Conservation (phyloP, 345 rosid species). For the Leavenworthia alabamica region DNA sequence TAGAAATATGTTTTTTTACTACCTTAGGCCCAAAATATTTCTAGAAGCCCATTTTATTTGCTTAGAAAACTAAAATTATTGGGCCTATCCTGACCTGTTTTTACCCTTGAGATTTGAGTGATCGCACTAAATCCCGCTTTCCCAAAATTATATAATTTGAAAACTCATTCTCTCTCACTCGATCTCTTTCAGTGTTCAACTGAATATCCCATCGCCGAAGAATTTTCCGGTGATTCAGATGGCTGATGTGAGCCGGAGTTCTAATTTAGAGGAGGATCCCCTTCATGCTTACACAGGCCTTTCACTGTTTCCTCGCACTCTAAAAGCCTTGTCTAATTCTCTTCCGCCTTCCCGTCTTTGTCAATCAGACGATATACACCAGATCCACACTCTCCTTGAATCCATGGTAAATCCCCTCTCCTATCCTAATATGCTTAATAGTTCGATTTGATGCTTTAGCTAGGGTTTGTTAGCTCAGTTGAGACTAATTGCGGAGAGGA, state of each 20-base stretch:
- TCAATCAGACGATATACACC: slow-evolving; percentile 39
- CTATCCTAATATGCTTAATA: not conserved
- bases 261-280: slow-evolving; percentile 39
- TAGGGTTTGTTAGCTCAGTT: slow-evolving; percentile 1
- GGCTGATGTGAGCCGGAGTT: slow-evolving; percentile 3
- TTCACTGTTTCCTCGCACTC: slow-evolving; percentile 57
- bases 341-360: slow-evolving; percentile 30
- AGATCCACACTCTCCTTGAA: slow-evolving; percentile 47
- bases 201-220: not conserved
- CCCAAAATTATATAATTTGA: slow-evolving; percentile 3
- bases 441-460: slow-evolving; percentile 4
- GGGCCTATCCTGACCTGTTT: no score
- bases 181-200: not conserved
- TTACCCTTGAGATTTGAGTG: not conserved
- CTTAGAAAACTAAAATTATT: no score
- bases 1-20: no score
- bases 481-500: not conserved
- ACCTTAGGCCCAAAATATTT: no score
- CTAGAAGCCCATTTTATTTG: no score
- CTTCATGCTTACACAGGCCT: slow-evolving; percentile 44
- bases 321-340: slow-evolving; percentile 36
- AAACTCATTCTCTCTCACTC: slow-evolving; percentile 6
- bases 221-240: slow-evolving; percentile 9
- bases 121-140: slow-evolving; percentile 6
- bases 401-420: slow-evolving; percentile 51